These are phyloP conservation scores for Tilletia setariae DNA, from an alignment of 1,284 basidiomycete species.

Conservation along the genomic window DNA sequence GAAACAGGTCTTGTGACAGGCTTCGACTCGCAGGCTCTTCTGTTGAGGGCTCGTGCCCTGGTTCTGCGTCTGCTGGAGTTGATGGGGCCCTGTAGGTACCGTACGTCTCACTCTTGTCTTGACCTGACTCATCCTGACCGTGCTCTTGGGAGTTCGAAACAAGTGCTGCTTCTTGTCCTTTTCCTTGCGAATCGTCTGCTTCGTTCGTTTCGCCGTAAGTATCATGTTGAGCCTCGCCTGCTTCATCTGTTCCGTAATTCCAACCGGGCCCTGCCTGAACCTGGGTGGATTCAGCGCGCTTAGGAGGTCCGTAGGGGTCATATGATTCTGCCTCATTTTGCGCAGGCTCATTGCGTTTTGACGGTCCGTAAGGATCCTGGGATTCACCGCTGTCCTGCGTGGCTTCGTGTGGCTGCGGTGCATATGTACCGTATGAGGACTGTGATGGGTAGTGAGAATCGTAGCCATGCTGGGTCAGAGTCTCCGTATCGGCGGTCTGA, in stretches of 20 bases:
- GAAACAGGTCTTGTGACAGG: constrained; percentile 12
- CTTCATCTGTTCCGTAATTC: not conserved
- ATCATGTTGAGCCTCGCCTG: no score
- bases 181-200: no score
- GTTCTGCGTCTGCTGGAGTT: constrained; percentile 17
- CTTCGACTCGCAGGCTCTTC: constrained; percentile 13
- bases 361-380: constrained; percentile 1
- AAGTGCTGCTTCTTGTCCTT: no score
- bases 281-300: not conserved
- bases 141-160: no score
- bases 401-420: not conserved
- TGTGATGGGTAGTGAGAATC: no score
- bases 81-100: not conserved
- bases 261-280: not conserved
- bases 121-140: not conserved
- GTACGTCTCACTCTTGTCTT: not conserved
- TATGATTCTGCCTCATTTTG: no score
- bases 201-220: no score
- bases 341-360: no score
- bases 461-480: no score
- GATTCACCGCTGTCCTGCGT: not conserved
- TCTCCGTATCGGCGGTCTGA: no score
- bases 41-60: constrained; percentile 17
- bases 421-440: not conserved
- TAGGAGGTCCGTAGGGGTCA: no score